These are phyloP conservation scores for Kwoniella pini DNA, from an alignment of 768 basidiomycete genomes.

Conservation along the genomic window DNA sequence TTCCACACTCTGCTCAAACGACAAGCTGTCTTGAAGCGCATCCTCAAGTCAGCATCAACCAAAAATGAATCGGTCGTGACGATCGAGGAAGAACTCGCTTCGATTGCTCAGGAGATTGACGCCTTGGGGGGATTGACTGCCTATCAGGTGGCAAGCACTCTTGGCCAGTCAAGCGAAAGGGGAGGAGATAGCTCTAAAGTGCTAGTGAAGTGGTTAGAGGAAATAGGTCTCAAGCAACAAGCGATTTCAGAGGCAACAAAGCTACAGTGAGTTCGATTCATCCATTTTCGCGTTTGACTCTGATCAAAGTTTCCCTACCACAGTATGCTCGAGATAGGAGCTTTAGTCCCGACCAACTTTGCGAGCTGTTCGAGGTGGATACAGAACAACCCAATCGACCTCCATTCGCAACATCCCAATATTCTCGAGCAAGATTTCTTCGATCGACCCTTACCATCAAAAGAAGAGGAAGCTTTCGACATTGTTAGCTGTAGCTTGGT, in stretches of 20 bases:
- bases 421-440: slow-evolving; percentile 88
- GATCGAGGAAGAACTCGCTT: slow-evolving; percentile 20
- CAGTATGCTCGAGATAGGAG: slow-evolving; percentile 86
- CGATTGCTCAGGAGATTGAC: slow-evolving; percentile 66
- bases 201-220: slow-evolving; percentile 72
- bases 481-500: slow-evolving; percentile 83
- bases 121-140: slow-evolving; percentile 72
- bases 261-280: neutral
- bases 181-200: slow-evolving; percentile 88
- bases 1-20: slow-evolving; percentile 80
- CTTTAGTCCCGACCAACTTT: slow-evolving; percentile 82
- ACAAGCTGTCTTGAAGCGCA: slow-evolving; percentile 61
- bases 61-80: slow-evolving; percentile 11
- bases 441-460: slow-evolving; percentile 59
- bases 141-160: slow-evolving; percentile 79
- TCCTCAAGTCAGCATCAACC: slow-evolving; percentile 4
- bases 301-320: neutral
- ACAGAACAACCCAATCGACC: slow-evolving; percentile 71
- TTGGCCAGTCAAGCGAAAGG: slow-evolving; percentile 76
- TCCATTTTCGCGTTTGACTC: neutral
- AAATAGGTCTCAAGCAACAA: slow-evolving; percentile 31
- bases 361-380: slow-evolving; percentile 69
- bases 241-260: neutral
- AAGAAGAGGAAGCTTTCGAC: slow-evolving; percentile 67
- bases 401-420: slow-evolving; percentile 76